phyloP scores from a whole-genome alignment of 805 yeast species.

The Vanderwaltozyma yarrowii region DNA sequence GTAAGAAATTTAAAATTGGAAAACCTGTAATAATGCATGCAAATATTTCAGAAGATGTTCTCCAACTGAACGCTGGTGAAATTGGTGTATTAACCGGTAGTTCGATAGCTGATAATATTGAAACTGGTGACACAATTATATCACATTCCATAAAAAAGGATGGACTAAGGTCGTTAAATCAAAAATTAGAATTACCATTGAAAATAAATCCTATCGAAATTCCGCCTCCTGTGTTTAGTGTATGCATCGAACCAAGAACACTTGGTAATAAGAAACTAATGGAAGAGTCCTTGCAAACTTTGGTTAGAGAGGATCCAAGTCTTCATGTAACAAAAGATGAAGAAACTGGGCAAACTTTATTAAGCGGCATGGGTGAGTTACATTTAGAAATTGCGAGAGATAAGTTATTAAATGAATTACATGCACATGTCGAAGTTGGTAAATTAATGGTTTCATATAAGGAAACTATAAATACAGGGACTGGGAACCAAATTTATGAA shows the following conservation, averaged over 20 bases:
- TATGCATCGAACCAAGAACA: constrained; percentile 72
- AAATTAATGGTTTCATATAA: constrained; percentile 84
- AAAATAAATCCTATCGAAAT: constrained; percentile 64
- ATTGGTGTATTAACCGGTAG: constrained; percentile 59
- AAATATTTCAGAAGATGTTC: constrained; percentile 66
- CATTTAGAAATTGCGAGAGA: constrained; percentile 85
- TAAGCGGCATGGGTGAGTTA: constrained; percentile 96
- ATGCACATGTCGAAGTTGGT: constrained; percentile 72
- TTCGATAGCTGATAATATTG: constrained; percentile 42
- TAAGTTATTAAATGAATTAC: constrained; percentile 67
- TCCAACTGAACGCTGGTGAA: constrained; percentile 57
- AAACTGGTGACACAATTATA: constrained; percentile 84
- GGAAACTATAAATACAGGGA: constrained; percentile 41
- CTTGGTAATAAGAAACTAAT: constrained; percentile 69
- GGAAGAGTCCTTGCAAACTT: constrained; percentile 54
- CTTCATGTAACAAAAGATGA: constrained; percentile 55
- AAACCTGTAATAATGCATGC: constrained; percentile 81
- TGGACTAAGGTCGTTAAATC: constrained; percentile 35
- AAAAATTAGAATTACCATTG: constrained; percentile 30
- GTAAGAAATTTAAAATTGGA: constrained; percentile 53
- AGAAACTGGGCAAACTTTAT: constrained; percentile 88
- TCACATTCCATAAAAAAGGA: constrained; percentile 46
- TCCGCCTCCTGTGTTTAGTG: constrained; percentile 90
- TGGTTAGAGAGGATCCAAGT: constrained; percentile 88
- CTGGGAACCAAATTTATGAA: constrained; percentile 6